Percentiles rank a stretch among this genome's conserved stretches.
These are phyloP conservation scores for Citrus hindsii DNA, from an alignment of 345 rosid species.

Conservation along the genomic window DNA sequence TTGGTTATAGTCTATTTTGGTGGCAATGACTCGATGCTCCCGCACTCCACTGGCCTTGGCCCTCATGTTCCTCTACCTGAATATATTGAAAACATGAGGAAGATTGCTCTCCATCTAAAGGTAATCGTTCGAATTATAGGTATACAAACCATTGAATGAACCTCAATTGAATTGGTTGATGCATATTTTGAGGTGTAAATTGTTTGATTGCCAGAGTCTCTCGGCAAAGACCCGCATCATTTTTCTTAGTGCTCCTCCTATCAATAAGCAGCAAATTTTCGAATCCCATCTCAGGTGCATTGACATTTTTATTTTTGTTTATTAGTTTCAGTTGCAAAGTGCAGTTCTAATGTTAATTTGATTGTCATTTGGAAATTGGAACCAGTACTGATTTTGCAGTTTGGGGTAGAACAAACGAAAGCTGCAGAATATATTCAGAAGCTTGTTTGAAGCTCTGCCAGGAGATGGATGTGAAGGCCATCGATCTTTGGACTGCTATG, in stretches of 20 bases:
- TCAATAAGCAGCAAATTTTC: conserved; percentile 50
- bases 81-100: conserved; percentile 68
- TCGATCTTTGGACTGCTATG: conserved; percentile 70
- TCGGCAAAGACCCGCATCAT: conserved; percentile 63
- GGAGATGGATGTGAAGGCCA: conserved; percentile 53
- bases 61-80: conserved; percentile 90
- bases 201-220: conserved; percentile 53
- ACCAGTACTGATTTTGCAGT: conserved; percentile 22
- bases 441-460: conserved; percentile 61
- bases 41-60: conserved; percentile 61
- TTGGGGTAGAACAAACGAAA: conserved; percentile 53
- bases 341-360: not conserved
- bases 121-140: conserved; percentile 25
- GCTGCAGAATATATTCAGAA: conserved; percentile 57
- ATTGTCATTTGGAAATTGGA: not conserved
- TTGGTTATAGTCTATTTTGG: conserved; percentile 92
- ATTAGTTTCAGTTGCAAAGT: not conserved
- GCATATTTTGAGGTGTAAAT: not conserved
- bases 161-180: not conserved
- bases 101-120: conserved; percentile 71
- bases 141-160: not conserved
- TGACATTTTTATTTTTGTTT: not conserved
- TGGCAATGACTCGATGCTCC: conserved; percentile 77
- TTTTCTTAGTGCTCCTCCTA: conserved; percentile 69
- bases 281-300: conserved; percentile 24